Percentiles rank a stretch among this genome's conserved stretches.
Conservation (phyloP, 495 filamentous ascomycete species). For the Hypoxylon intermedium region DNA sequence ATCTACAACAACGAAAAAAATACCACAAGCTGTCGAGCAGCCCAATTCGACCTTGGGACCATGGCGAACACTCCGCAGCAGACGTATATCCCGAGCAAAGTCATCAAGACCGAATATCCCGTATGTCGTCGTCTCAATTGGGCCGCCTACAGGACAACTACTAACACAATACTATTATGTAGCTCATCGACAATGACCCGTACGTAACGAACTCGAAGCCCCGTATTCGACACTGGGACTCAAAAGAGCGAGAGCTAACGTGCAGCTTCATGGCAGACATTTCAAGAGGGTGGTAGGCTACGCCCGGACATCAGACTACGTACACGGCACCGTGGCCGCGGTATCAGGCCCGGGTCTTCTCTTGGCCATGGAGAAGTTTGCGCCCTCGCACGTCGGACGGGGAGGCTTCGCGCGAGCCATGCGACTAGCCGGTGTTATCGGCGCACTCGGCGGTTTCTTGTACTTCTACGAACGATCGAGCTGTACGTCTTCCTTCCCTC, state of each 20-base stretch:
- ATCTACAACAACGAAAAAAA: constrained; percentile 20
- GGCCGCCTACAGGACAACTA: background rate
- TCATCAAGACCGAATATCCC: constrained; percentile 76
- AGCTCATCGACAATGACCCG: constrained; percentile 99
- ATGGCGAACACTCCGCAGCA: constrained; percentile 68
- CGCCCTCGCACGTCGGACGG: constrained; percentile 79
- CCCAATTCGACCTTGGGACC: constrained; percentile 45
- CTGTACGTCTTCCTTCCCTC: constrained; percentile 50
- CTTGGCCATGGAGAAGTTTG: constrained; percentile 77
- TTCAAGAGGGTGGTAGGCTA: constrained; percentile 87
- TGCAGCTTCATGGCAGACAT: constrained; percentile 64
- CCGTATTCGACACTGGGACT: background rate
- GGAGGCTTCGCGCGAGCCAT: constrained; percentile 83
- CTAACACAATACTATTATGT: constrained; percentile 26
- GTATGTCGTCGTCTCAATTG: constrained; percentile 60
- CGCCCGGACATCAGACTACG: constrained; percentile 83
- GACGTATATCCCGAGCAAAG: constrained; percentile 76
- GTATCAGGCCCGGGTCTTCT: constrained; percentile 74
- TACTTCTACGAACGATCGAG: constrained; percentile 76
- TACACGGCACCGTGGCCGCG: constrained; percentile 67
- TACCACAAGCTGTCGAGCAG: constrained; percentile 37
- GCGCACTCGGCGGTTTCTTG: constrained; percentile 75
- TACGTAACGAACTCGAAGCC: constrained; percentile 57
- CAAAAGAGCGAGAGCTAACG: constrained; percentile 7
- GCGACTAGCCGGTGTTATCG: constrained; percentile 76